Conservation (phyloP, 75 land plant genomes). For the Pinus tabuliformis region DNA sequence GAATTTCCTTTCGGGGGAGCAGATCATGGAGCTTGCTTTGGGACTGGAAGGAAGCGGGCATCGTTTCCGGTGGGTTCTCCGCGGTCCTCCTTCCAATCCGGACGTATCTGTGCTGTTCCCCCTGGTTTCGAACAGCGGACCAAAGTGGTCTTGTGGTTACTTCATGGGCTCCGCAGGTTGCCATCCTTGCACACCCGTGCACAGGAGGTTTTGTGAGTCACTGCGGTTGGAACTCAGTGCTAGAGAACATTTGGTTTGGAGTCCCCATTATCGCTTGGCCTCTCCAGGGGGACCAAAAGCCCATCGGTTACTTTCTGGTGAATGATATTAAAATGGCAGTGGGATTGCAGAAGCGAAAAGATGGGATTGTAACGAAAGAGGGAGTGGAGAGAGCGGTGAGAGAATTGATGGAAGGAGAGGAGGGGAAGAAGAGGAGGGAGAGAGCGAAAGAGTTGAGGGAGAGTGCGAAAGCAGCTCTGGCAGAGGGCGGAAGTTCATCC, state of each 20-base stretch:
- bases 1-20: background rate
- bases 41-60: constrained; percentile 14
- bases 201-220: constrained; percentile 31
- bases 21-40: constrained; percentile 9
- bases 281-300: background rate
- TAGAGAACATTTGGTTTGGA: constrained; percentile 19
- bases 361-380: background rate
- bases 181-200: constrained; percentile 24
- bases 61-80: constrained; percentile 22
- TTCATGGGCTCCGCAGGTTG: constrained; percentile 34
- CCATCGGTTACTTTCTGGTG: background rate
- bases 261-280: background rate
- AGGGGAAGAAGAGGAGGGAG: background rate
- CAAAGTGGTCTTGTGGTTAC: constrained; percentile 3
- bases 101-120: background rate
- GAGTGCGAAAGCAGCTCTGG: background rate
- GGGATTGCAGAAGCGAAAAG: background rate
- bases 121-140: constrained; percentile 1
- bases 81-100: background rate
- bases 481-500: background rate
- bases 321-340: constrained; percentile 8
- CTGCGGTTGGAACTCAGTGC: constrained; percentile 41
- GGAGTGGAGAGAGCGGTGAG: constrained; percentile 3
- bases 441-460: background rate
- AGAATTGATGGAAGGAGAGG: constrained; percentile 8